Evolutionary conservation across 179 eudicot species (phyloP).

Genomic region (Silene noctiflora): DNA sequence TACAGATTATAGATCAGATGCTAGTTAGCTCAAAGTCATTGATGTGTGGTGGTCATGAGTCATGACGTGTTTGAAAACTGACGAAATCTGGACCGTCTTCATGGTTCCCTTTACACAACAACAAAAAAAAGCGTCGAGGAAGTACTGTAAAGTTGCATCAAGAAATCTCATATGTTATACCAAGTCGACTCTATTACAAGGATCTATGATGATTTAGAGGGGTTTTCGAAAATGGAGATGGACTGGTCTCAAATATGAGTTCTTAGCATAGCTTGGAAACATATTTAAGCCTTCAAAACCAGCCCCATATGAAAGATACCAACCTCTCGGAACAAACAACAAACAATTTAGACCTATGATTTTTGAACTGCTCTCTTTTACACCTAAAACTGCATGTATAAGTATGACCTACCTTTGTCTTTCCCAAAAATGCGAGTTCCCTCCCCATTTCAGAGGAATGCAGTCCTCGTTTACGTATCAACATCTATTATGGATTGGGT

Average conservation of each 20-base stretch:
- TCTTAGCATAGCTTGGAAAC: constrained; percentile 11
- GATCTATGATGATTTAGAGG: constrained; percentile 9
- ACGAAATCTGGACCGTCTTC: too few relatives aligned
- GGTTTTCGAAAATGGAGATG: constrained; percentile 27
- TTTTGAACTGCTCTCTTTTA: constrained; percentile 7
- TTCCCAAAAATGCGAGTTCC: constrained; percentile 27
- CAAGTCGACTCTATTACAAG: constrained; percentile 13
- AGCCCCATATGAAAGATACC: constrained; percentile 16
- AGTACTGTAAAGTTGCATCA: constrained; percentile 1
- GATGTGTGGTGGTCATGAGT: not conserved
- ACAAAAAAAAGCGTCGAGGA: not conserved
- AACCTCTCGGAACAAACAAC: not conserved
- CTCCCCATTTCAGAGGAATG: constrained; percentile 19
- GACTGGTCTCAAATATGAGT: constrained; percentile 10
- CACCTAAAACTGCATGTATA: constrained; percentile 21
- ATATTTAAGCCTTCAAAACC: constrained; percentile 10
- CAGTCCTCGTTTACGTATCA: constrained; percentile 15
- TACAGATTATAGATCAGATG: too few relatives aligned
- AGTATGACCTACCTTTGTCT: constrained; percentile 28
- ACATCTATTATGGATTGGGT: constrained; percentile 40
- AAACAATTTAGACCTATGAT: not conserved
- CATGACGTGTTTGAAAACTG: not conserved
- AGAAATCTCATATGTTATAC: constrained; percentile 4
- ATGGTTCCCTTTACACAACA: too few relatives aligned
- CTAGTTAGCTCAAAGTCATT: too few relatives aligned